Evolutionary conservation across 2,329 filamentous ascomycete species (phyloP), one percentile per base, ranked within the genome.

Genomic region (Cadophora malorum): DNA sequence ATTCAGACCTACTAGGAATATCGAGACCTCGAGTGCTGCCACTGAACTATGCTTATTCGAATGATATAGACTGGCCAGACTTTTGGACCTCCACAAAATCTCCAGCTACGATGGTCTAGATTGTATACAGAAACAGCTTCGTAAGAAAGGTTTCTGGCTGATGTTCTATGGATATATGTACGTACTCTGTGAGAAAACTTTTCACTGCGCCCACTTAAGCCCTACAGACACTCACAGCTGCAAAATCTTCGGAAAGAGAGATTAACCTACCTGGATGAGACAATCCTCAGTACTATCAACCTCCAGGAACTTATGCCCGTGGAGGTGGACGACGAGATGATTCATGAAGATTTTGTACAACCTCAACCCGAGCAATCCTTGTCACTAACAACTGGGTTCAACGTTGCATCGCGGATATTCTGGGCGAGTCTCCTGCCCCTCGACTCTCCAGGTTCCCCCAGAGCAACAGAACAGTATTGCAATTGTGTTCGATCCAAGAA

Each of bases 81-180:
- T 80, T 0, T 64, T 79, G 1, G 76, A 75, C 2, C 47, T 80
- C 2, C 79, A 80, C 61, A 70, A 72, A 2, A 73, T 79, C 0
- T 74, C 76, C 0, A 76, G 74, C 19, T 79, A 79, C 58, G 72
- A 72, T 12, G 77, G 76, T 0, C 70, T 78, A 1, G 77, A 78
- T 49, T 72, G 69, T 41, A 77, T 79, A 16, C 78, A 80, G 61
- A 76, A 73, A 0, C 79, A 80, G 52, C 69, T 80, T 3, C 71
- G 79, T 12, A 79, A 80, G 61, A 80, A 79, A 66, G 78, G 74
- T 0, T 80, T 80, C 50, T 80, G 78, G 77, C 66, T 80, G 14
- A 73, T 77, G 9, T 79, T 79, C 19, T 79, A 80, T 50, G 71
- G 70, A 0, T 79, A 76, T 49, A 58, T 67, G 67, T 67, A 50